Conservation (phyloP, 495 filamentous ascomycete species). For the Neurospora sublineolata region DNA sequence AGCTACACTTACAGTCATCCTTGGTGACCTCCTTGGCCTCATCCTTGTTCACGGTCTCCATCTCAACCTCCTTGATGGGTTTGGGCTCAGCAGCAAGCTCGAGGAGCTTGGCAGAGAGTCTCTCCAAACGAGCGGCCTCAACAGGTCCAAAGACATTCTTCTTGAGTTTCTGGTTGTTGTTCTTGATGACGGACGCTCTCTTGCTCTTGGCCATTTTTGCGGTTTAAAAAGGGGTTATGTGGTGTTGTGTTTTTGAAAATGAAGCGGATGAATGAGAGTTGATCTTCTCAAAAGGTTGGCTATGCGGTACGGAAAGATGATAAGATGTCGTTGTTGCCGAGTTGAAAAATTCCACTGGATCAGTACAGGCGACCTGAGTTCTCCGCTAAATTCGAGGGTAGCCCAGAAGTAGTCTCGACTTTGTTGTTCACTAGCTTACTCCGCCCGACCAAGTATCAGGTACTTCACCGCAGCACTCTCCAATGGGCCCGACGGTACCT, state of each 20-base stretch:
- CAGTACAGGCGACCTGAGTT: not conserved
- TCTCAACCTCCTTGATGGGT: conserved; percentile 30
- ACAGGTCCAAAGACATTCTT: conserved; percentile 67
- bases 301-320: not conserved
- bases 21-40: conserved; percentile 13
- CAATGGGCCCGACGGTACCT: not conserved
- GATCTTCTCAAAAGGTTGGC: not conserved
- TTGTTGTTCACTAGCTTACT: not conserved
- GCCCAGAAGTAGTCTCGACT: not conserved
- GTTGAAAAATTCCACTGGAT: not conserved
- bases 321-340: not conserved
- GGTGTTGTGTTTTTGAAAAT: not conserved
- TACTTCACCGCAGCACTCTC: not conserved
- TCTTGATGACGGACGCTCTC: conserved; percentile 61
- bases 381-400: not conserved
- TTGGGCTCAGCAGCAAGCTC: conserved; percentile 62
- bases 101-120: conserved; percentile 69
- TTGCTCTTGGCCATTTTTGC: conserved; percentile 71
- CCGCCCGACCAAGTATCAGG: not conserved
- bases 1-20: conserved; percentile 25
- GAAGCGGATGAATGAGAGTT: not conserved
- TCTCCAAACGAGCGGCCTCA: conserved; percentile 60
- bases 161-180: conserved; percentile 66
- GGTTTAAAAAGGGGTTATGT: not conserved
- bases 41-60: conserved; percentile 13